Conservation (phyloP, 257 asterid genomes). For the Solanum rostratum region DNA sequence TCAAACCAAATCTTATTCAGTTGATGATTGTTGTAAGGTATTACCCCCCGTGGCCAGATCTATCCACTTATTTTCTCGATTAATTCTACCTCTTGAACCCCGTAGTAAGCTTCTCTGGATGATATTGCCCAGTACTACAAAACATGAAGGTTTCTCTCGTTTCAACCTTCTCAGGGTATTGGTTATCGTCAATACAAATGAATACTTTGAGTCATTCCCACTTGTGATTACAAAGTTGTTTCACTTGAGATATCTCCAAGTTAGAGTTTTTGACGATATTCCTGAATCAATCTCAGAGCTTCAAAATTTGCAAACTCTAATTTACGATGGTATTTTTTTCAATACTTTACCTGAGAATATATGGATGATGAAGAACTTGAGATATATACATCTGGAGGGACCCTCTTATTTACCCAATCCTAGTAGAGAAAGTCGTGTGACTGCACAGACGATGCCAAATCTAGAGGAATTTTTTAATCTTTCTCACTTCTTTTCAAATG, state of each 20-base stretch:
- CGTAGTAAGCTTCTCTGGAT: no score
- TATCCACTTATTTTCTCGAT: background rate
- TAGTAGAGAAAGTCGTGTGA: background rate
- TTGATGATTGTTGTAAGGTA: background rate
- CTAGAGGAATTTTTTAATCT: background rate
- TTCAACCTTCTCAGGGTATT: background rate
- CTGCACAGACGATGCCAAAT: background rate
- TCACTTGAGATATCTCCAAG: background rate
- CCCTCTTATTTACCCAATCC: background rate
- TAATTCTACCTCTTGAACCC: background rate
- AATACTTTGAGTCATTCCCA: background rate
- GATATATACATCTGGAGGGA: background rate
- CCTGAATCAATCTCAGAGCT: background rate
- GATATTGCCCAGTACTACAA: background rate
- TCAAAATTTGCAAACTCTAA: background rate
- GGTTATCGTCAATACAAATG: background rate
- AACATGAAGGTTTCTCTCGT: background rate
- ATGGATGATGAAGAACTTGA: background rate
- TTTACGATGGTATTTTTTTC: background rate
- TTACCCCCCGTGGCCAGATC: background rate
- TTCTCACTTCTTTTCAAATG: background rate
- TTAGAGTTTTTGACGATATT: background rate
- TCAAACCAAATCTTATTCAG: background rate
- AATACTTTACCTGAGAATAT: background rate
- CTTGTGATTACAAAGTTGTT: background rate